Evolutionary conservation across 495 filamentous ascomycete species (phyloP), one percentile per base, ranked within the genome.

Genomic region (Haplographium delicatum): DNA sequence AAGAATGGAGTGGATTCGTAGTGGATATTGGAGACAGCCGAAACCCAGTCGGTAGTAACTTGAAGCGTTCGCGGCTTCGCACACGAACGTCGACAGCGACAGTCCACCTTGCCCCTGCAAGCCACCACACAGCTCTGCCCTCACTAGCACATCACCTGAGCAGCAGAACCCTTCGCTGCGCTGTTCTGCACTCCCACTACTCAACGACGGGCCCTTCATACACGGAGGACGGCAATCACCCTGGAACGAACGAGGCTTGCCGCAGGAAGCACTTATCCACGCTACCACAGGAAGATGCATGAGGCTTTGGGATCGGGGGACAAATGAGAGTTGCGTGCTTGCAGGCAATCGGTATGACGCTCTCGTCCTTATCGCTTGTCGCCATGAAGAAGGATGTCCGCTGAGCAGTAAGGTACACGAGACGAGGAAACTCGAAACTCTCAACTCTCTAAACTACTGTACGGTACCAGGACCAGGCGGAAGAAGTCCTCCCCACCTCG

Each of bases 251-350:
- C 28, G 24, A 31, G 40, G 37, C 39, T 25, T 41, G 20, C 31
- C 22, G 42, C 33, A 40, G 50, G 50, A 53, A 38, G 48, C 15
- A 56, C 24, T 27, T 41, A 47, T 51, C 53, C 53, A 39, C 44
- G 22, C 30, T 23, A 27, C 37, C 26, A 16, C 35, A 42, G n/a
- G 9, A 23, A 26, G 30, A 45, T 37, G 39, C 53, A 45, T 41
- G 30, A 15, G 18, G n/a, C 33, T 2, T n/a, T 10, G 28, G 7
- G 7, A 31, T 6, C 6, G 6, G 28, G 6, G 28, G 28, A 31
- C n/a, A n/a, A n/a, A n/a, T n/a, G n/a, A n/a, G n/a, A n/a, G n/a
- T n/a, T n/a, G n/a, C n/a, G n/a, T n/a, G n/a, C n/a, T n/a, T n/a
- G n/a, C n/a, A n/a, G n/a, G n/a, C n/a, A n/a, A n/a, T n/a, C n/a